Conservation (phyloP, 2,329 filamentous ascomycete genomes). For the Fusarium sterilihyphosum region DNA sequence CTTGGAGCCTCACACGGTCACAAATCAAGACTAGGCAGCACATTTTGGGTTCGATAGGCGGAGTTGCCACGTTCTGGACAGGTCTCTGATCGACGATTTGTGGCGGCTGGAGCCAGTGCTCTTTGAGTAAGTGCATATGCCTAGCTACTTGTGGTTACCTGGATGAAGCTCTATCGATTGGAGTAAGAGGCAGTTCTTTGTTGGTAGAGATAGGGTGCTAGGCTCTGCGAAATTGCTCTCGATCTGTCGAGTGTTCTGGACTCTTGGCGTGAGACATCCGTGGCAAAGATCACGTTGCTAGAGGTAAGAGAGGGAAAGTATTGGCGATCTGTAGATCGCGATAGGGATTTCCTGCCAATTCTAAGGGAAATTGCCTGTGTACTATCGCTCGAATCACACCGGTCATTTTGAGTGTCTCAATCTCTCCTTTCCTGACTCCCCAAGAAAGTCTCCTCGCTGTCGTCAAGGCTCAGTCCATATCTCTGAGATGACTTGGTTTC, state of each 20-base stretch:
- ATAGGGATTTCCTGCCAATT: background rate
- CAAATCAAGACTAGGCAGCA: background rate
- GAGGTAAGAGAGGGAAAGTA: background rate
- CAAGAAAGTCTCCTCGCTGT: too few species aligned
- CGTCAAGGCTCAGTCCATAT: background rate
- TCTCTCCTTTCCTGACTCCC: background rate
- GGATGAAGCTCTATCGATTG: too few species aligned
- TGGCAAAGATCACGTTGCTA: background rate
- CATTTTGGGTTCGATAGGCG: background rate
- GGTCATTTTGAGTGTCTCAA: background rate
- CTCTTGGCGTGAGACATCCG: background rate
- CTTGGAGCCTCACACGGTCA: background rate
- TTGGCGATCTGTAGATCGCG: background rate
- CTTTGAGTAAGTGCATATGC: background rate
- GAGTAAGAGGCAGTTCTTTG: background rate
- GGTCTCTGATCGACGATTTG: background rate
- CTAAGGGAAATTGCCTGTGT: background rate
- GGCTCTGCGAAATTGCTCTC: background rate
- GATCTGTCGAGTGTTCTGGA: background rate
- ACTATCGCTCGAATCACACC: too few species aligned
- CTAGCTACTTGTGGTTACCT: background rate
- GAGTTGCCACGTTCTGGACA: background rate
- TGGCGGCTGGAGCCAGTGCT: background rate
- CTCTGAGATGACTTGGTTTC: background rate
- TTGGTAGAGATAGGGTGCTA: background rate